Evolutionary conservation across 2,329 filamentous ascomycete genomes (phyloP).

Genomic region (Nigrospora osmanthi): DNA sequence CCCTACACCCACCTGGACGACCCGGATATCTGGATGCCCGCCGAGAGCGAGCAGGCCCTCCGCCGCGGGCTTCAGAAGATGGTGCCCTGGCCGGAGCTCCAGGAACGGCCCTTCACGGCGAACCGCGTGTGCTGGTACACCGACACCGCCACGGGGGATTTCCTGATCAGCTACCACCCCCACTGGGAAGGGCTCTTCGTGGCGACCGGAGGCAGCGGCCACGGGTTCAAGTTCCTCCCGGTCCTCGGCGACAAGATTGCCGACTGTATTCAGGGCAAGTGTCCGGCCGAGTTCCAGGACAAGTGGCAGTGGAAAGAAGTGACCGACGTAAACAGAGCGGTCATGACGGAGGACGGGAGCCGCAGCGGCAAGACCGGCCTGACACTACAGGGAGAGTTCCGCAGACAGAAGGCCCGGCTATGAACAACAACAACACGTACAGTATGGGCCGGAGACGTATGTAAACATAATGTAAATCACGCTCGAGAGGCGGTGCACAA

Average conservation of each 20-base stretch:
- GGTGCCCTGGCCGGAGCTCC: constrained; percentile 47
- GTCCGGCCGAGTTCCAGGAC: constrained; percentile 40
- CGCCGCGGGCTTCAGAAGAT: constrained; percentile 53
- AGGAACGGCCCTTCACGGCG: constrained; percentile 49
- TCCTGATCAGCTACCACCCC: constrained; percentile 64
- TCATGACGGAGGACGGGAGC: constrained; percentile 46
- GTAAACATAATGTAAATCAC: no score
- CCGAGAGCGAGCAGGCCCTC: constrained; percentile 54
- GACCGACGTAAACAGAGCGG: constrained; percentile 25
- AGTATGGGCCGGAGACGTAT: neutral
- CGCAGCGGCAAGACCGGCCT: constrained; percentile 39
- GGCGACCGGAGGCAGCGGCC: constrained; percentile 55
- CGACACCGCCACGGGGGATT: constrained; percentile 64
- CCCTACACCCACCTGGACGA: constrained; percentile 42
- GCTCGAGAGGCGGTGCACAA: no score
- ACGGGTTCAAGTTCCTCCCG: constrained; percentile 63
- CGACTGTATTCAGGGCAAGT: constrained; percentile 41
- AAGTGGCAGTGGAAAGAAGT: constrained; percentile 60
- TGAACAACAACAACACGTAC: neutral
- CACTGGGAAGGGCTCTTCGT: constrained; percentile 49
- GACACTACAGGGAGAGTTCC: constrained; percentile 35
- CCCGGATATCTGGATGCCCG: constrained; percentile 40
- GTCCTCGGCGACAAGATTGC: constrained; percentile 55
- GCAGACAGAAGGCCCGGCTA: constrained; percentile 11
- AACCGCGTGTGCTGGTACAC: constrained; percentile 70